Evolutionary conservation across 1,284 basidiomycete species (phyloP), one percentile per base, ranked within the genome.

Genomic region (Ustilago nuda): DNA sequence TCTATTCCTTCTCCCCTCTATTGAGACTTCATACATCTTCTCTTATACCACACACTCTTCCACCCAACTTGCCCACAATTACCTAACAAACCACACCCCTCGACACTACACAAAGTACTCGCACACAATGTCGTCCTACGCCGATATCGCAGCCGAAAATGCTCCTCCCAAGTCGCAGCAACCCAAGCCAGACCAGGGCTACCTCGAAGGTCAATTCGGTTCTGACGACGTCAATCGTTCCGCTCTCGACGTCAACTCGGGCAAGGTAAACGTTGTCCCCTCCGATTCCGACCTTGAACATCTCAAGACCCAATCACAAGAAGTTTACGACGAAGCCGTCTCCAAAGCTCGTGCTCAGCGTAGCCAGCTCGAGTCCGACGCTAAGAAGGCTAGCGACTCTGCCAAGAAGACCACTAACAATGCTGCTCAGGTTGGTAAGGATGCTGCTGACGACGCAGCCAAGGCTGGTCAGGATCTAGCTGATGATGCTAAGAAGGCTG

Each of bases 241-340:
- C 11, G 60, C 68, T 1, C 71, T 62, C 19, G 79, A 81, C 45
- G 79, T 81, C 56, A 66, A 81, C 78, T 64, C 66, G 41, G 65
- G 65, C 52, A 80, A 80, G 56, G 69, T 82, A 55, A 80, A 76
- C 67, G 66, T 80, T 3, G 69, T 82, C 4, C 79, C 80, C 33
- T 53, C 71, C 9, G 75, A 71, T 41, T 46, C 65, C 15, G 71
- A 82, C 19, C 68, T 81, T 9, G 76, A 80, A 35, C 63, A 82
- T 56, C 66, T 81, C 61, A 77, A 76, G 73, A 82, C 80, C n/a
- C 64, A 81, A 53, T 74, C 73, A 12, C 61, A 69, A 37, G 77
- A 80, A 27, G 70, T 69, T n/a, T 68, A 72, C 59, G 69, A 78
- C 11, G 62, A 78, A 35, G 72, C 76, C 5, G 68, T 72, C 15